phyloP scores from a whole-genome alignment of 179 eudicot species.

The Vitellaria paradoxa region DNA sequence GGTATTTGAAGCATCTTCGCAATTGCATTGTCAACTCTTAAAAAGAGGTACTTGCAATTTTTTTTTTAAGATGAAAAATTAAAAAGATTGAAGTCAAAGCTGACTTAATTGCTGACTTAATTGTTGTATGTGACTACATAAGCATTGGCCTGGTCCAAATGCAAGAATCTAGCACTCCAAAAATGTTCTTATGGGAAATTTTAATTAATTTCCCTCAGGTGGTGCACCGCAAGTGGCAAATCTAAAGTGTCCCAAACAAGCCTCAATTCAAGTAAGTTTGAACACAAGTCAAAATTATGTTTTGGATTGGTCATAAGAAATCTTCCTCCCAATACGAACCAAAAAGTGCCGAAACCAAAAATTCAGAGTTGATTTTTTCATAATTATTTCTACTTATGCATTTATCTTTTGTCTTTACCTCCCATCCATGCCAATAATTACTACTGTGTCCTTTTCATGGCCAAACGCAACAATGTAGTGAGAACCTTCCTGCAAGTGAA shows the following conservation, averaged over 20 bases:
- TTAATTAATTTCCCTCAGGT: neutral
- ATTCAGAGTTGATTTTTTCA: neutral
- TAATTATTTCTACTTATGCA: neutral
- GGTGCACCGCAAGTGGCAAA: neutral
- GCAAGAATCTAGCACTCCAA: neutral
- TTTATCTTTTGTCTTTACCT: slow-evolving; percentile 41
- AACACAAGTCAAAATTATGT: neutral
- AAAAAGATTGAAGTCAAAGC: neutral
- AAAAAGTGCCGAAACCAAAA: neutral
- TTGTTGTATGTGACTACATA: neutral
- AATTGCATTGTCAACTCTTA: neutral
- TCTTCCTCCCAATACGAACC: neutral
- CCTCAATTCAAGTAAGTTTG: neutral
- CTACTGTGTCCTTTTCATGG: slow-evolving; percentile 62
- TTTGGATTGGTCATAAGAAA: neutral
- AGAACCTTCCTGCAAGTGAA: slow-evolving; percentile 63
- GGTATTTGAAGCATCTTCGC: neutral
- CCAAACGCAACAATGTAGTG: slow-evolving; percentile 70
- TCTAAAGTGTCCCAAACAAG: neutral
- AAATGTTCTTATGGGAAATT: neutral
- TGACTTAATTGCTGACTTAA: neutral
- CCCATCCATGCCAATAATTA: slow-evolving; percentile 79
- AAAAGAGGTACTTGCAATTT: neutral
- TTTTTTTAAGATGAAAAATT: neutral
- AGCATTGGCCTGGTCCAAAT: neutral